Conservation (phyloP, 2,329 filamentous ascomycete species). For the Colletotrichum sp. region DNA sequence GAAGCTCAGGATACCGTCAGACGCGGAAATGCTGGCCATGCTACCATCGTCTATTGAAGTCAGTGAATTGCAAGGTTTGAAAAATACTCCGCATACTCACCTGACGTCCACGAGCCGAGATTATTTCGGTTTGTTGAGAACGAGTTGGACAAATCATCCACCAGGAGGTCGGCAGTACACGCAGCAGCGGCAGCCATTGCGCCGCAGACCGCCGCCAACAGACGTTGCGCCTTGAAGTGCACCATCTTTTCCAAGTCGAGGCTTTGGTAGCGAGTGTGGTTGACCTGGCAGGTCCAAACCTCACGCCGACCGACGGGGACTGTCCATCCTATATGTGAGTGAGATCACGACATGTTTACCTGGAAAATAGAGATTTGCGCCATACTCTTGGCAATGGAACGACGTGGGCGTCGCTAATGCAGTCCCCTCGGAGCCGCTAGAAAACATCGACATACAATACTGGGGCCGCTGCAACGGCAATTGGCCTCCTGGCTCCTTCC, state of each 20-base stretch:
- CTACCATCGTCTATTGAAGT: slow-evolving; percentile 49
- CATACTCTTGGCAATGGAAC: background rate
- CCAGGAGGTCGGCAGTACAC: slow-evolving; percentile 33
- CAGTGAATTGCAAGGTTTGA: background rate
- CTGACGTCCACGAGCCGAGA: slow-evolving; percentile 39
- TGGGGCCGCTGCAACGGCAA: background rate
- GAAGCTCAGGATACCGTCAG: slow-evolving; percentile 51
- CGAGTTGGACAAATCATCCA: slow-evolving; percentile 38
- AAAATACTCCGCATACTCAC: slow-evolving; percentile 25
- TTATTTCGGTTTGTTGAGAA: slow-evolving; percentile 36
- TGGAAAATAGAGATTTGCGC: background rate
- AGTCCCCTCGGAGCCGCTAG: background rate
- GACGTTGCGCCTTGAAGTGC: slow-evolving; percentile 7
- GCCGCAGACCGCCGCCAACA: slow-evolving; percentile 20
- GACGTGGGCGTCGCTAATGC: slow-evolving; percentile 4
- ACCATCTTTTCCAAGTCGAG: slow-evolving; percentile 17
- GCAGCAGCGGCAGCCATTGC: slow-evolving; percentile 22
- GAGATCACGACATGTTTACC: background rate
- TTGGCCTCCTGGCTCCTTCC: background rate
- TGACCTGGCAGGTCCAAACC: background rate
- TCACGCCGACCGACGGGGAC: background rate
- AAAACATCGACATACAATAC: background rate
- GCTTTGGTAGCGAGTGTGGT: background rate
- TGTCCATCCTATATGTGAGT: slow-evolving; percentile 1
- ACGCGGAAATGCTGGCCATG: slow-evolving; percentile 46